phyloP scores from a whole-genome alignment of 75 land plant genomes.

The Sequoia sempervirens region DNA sequence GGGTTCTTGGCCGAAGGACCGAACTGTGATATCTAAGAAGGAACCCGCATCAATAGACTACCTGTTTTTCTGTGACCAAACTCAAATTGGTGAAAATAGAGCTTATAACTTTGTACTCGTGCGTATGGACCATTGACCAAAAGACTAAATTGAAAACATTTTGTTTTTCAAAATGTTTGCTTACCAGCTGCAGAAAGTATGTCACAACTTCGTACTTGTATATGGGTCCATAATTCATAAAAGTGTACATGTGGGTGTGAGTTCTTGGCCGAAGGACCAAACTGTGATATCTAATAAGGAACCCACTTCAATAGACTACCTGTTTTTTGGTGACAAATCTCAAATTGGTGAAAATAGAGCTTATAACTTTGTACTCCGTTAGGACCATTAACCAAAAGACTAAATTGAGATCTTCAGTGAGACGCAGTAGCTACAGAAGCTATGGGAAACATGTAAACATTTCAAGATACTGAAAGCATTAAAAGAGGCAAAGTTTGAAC shows the following conservation, averaged over 20 bases:
- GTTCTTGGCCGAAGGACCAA: no score
- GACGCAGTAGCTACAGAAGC: not conserved
- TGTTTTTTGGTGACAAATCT: not conserved
- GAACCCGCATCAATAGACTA: no score
- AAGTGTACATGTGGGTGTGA: no score
- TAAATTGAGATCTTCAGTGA: not conserved
- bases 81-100: not conserved
- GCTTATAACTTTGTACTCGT: not conserved
- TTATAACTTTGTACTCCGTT: not conserved
- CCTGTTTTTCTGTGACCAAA: no score
- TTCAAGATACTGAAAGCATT: not conserved
- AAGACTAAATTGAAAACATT: not conserved
- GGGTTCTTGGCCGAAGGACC: no score
- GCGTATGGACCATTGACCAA: not conserved
- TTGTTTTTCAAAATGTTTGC: no score
- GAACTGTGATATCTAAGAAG: no score
- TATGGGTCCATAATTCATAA: no score
- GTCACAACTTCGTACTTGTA: no score
- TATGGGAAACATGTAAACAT: not conserved
- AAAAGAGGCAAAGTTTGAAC: not conserved
- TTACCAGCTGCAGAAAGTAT: not conserved
- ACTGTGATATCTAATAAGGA: no score
- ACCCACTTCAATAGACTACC: no score
- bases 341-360: not conserved
- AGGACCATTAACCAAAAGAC: not conserved